Evolutionary conservation across 192 early-diverging fungal genomes (phyloP).

Genomic region (Backusella liffmaniae): DNA sequence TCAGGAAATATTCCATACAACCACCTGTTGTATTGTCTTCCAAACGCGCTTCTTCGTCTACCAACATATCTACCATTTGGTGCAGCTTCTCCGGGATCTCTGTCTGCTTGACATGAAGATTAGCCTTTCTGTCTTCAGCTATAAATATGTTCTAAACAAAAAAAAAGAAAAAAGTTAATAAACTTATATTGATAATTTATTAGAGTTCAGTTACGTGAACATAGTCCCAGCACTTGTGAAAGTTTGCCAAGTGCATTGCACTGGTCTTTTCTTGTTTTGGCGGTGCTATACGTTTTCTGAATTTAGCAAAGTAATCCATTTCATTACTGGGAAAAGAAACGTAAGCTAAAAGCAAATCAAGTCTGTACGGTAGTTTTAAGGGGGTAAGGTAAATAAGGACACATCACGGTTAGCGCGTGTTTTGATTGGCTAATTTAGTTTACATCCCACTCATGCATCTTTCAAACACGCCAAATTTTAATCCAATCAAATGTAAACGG

Average conservation of each 20-base stretch:
- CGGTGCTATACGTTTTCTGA: slow-evolving; percentile 64
- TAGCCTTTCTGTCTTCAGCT: slow-evolving; percentile 28
- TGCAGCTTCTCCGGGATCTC: slow-evolving; percentile 73
- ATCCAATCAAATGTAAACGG: not conserved
- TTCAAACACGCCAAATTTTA: not conserved
- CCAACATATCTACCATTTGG: slow-evolving; percentile 86
- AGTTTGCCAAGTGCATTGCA: slow-evolving; percentile 67
- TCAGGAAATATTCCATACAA: slow-evolving; percentile 89
- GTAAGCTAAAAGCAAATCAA: not conserved
- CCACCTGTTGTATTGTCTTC: slow-evolving; percentile 76
- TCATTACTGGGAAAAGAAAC: not conserved
- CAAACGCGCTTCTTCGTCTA: slow-evolving; percentile 79
- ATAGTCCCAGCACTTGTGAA: slow-evolving; percentile 73
- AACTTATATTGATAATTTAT: not conserved
- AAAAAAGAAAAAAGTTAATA: not conserved
- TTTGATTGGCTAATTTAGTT: not conserved
- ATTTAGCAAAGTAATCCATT: slow-evolving; percentile 69
- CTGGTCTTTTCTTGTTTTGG: slow-evolving; percentile 57
- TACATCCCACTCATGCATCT: not conserved
- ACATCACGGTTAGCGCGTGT: not conserved
- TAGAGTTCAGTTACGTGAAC: slow-evolving; percentile 43
- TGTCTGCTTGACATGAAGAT: slow-evolving; percentile 62
- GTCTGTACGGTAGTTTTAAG: not conserved
- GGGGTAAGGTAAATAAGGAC: not conserved
- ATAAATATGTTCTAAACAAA: slow-evolving; percentile 34